Conservation (phyloP, 2,329 filamentous ascomycete species). For the Diaporthe aspalathi region DNA sequence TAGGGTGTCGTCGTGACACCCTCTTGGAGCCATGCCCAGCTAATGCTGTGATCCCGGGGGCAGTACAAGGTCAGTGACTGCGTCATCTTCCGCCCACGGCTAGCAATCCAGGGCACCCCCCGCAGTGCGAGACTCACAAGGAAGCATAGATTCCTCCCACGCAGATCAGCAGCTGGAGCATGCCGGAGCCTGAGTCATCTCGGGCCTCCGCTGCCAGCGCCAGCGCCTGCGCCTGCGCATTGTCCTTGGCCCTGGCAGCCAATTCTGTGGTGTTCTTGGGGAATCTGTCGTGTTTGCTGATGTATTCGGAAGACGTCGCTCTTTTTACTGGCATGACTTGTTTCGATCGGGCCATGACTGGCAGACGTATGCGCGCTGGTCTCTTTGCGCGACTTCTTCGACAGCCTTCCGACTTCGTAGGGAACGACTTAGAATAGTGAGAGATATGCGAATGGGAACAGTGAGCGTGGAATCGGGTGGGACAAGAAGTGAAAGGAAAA, state of each 20-base stretch:
- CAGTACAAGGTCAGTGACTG: slow-evolving; percentile 15
- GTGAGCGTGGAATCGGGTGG: neutral
- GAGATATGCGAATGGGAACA: neutral
- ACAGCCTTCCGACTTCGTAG: neutral
- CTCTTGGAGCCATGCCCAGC: slow-evolving; percentile 97
- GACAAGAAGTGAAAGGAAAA: neutral
- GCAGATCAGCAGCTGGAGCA: slow-evolving; percentile 83
- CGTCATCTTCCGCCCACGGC: neutral
- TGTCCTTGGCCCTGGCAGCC: slow-evolving; percentile 47
- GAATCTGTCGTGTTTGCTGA: slow-evolving; percentile 58
- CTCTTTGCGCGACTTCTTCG: neutral
- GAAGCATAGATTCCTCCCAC: slow-evolving; percentile 97
- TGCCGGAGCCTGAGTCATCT: slow-evolving; percentile 58
- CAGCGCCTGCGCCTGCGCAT: slow-evolving; percentile 41
- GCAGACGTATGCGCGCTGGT: neutral
- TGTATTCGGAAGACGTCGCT: slow-evolving; percentile 74
- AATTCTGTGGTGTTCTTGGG: slow-evolving; percentile 50
- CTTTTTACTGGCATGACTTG: slow-evolving; percentile 73
- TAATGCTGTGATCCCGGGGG: slow-evolving; percentile 70
- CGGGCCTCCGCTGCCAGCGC: slow-evolving; percentile 35
- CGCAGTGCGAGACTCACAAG: slow-evolving; percentile 72
- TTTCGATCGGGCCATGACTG: slow-evolving; percentile 77
- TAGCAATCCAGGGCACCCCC: neutral
- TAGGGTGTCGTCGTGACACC: slow-evolving; percentile 95
- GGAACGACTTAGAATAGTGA: neutral